Evolutionary conservation across 2,329 filamentous ascomycete species (phyloP), one percentile per base, ranked within the genome.

Genomic region (Beauveria sp.): DNA sequence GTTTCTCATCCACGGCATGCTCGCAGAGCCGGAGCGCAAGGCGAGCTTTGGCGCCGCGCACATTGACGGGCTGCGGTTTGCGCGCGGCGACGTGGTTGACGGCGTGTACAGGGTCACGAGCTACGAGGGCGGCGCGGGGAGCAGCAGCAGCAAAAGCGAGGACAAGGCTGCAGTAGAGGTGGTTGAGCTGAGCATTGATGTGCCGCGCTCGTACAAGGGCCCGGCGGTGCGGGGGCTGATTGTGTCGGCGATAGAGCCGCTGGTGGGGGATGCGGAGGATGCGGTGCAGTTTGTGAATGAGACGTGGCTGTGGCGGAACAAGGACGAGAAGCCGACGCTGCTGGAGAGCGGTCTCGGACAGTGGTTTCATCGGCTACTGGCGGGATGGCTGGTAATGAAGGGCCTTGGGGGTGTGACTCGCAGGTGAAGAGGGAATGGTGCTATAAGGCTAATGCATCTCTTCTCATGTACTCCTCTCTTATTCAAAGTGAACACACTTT

Each of bases 241-340:
- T n/a, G 38, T 65, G 49, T 60, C 53, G 26, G 61, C 62, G 10
- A 34, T 59, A 16, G 55, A 63, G 34, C 12, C 34, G 34, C 34
- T 38, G 34, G 34, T 16, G 12, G 34, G 34, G 46, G 58, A 62
- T 10, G 56, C 10, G 2, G 45, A 50, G 4, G 6, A 67, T 71
- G 59, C 54, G 14, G 63, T 71, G 28, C 65, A 71, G 8, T 72
- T 76, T 54, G 66, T 73, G 51, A 75, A 74, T 62, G 73, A 76
- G 68, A 74, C 74, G n/a, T 75, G 73, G 74, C 71, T 74, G 70
- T 76, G 73, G 73, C 68, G 74, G 49, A 65, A 61, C 12, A 38
- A 58, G 18, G 63, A 65, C 20, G 73, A 74, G 53, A 66, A 64
- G 53, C 66, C 69, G 18, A 67, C 69, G 12, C 55, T 74, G 57